Evolutionary conservation across 345 rosid species (phyloP).

Genomic region (Moricandia moricandioides): DNA sequence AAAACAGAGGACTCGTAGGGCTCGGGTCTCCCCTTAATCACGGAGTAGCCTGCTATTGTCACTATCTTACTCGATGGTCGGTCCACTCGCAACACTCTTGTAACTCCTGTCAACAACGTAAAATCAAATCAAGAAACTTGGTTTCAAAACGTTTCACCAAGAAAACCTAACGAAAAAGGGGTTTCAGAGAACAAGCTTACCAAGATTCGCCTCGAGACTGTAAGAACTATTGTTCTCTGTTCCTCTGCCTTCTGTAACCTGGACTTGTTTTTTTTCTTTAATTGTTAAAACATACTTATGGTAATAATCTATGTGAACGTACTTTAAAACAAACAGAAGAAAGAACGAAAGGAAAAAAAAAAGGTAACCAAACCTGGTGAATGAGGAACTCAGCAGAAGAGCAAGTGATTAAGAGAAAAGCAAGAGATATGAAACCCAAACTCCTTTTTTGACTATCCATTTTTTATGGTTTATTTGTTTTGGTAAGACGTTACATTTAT

Average conservation of each 20-base stretch:
- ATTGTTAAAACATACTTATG: not conserved
- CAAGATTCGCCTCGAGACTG: slow-evolving; percentile 20
- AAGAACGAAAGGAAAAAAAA: not conserved
- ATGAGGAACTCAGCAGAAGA: slow-evolving; percentile 24
- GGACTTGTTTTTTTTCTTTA: not conserved
- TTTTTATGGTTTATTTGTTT: not conserved
- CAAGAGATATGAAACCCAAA: slow-evolving; percentile 11
- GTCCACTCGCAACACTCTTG: slow-evolving; percentile 17
- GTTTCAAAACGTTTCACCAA: not conserved
- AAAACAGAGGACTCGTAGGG: slow-evolving; percentile 39
- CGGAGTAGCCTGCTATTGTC: slow-evolving; percentile 39
- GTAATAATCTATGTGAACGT: not conserved
- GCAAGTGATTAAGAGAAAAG: slow-evolving; percentile 24
- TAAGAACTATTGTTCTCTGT: slow-evolving; percentile 14
- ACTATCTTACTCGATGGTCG: slow-evolving; percentile 40
- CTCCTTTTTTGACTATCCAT: slow-evolving; percentile 15
- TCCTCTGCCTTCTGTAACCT: slow-evolving; percentile 27
- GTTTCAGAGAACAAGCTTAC: slow-evolving; percentile 5
- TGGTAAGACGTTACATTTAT: not conserved
- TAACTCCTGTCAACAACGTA: slow-evolving; percentile 22
- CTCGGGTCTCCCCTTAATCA: slow-evolving; percentile 11
- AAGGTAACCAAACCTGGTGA: not conserved
- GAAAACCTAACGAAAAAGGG: not conserved
- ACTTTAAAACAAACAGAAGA: not conserved
- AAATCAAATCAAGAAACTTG: not conserved